Percentiles rank a stretch among this genome's conserved stretches.
Evolutionary conservation across 2,329 filamentous ascomycete species (phyloP).

Genomic region (Gliomastix tumulicola): DNA sequence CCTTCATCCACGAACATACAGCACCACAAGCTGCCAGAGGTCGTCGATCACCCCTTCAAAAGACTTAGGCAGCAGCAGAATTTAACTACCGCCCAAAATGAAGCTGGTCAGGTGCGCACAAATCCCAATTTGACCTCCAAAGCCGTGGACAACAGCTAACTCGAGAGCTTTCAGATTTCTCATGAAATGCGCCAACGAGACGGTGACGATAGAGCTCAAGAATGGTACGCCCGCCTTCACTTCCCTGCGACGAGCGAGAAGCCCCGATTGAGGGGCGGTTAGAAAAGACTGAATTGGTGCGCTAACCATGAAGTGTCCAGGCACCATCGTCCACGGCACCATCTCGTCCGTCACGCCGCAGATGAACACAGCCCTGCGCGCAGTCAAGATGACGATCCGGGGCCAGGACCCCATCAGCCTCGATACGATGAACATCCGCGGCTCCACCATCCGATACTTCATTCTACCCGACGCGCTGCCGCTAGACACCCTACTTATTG

Average conservation of each 20-base stretch:
- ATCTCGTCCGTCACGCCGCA: conserved; percentile 94
- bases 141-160: conserved; percentile 1
- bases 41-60: no score
- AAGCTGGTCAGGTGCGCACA: conserved; percentile 86
- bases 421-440: conserved; percentile 94
- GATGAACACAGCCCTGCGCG: conserved; percentile 96
- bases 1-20: no score
- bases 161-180: conserved; percentile 62
- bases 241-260: no score
- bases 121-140: conserved; percentile 8
- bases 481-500: conserved; percentile 89
- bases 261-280: no score
- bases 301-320: no score
- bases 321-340: conserved; percentile 93
- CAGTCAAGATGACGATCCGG: conserved; percentile 92
- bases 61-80: no score
- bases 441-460: conserved; percentile 92
- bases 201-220: conserved; percentile 96
- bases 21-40: no score
- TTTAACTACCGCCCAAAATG: no score
- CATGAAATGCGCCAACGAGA: conserved; percentile 99
- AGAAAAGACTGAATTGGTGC: no score
- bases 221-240: no score
- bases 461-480: conserved; percentile 95
- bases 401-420: conserved; percentile 81